Percentiles rank a stretch among this genome's conserved stretches.
phyloP scores from a whole-genome alignment of 2,329 filamentous ascomycete genomes.

The Diaporthe nobilis region DNA sequence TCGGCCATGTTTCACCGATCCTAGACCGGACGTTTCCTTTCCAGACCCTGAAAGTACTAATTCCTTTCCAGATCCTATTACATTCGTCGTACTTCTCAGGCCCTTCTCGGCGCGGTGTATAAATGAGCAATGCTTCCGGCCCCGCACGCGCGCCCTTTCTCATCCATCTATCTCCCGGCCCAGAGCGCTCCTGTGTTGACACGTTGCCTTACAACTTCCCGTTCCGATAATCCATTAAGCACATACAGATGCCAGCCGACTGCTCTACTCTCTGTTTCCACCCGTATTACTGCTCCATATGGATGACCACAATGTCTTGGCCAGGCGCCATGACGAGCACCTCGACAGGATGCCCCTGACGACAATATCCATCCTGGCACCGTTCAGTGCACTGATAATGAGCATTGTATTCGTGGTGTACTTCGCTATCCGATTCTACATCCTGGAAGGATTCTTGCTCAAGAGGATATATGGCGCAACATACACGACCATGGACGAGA shows the following conservation, averaged over 20 bases:
- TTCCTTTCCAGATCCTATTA: too few relatives aligned
- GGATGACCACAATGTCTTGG: neutral
- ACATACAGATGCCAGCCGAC: neutral
- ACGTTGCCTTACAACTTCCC: neutral
- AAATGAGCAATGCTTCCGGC: neutral
- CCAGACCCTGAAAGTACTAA: neutral
- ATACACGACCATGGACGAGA: conserved; percentile 32
- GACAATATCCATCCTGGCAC: conserved; percentile 20
- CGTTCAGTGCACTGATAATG: conserved; percentile 30
- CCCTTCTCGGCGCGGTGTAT: neutral
- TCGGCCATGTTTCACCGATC: conserved; percentile 2
- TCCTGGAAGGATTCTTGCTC: conserved; percentile 24
- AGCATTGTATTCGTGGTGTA: conserved; percentile 27
- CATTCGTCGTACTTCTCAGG: neutral
- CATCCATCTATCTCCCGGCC: too few relatives aligned
- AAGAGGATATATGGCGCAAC: conserved; percentile 24
- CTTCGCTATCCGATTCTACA: conserved; percentile 13
- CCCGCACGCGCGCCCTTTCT: neutral
- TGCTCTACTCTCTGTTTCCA: neutral
- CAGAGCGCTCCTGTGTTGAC: neutral
- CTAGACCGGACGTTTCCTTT: neutral
- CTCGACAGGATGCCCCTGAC: conserved; percentile 18
- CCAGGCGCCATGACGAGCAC: conserved; percentile 24
- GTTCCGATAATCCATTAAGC: neutral
- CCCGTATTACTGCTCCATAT: neutral